These are phyloP conservation scores for Trichomonas tenax DNA, from an alignment of 208 protist species.

Conservation along the genomic window DNA sequence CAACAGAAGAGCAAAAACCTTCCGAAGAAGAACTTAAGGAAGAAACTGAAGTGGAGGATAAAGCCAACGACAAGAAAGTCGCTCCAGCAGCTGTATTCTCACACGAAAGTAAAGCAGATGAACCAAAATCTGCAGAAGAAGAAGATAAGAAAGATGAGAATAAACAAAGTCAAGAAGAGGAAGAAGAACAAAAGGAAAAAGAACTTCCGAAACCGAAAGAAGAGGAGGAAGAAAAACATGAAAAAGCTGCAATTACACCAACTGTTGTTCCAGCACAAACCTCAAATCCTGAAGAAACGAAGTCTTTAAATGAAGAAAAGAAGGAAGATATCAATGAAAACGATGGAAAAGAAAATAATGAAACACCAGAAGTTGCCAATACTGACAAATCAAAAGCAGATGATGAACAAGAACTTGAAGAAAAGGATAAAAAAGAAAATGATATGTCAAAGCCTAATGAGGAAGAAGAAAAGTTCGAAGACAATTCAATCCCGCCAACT, in stretches of 20 bases:
- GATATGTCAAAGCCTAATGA: too few relatives aligned
- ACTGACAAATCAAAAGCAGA: too few relatives aligned
- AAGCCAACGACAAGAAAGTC: too few relatives aligned
- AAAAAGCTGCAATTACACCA: too few relatives aligned
- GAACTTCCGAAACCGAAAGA: too few relatives aligned
- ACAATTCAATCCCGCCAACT: too few relatives aligned
- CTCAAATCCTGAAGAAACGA: neutral
- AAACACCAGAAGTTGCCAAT: neutral
- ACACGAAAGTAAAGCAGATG: neutral
- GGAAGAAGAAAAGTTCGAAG: too few relatives aligned
- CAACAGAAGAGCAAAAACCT: too few relatives aligned
- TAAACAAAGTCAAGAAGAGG: neutral
- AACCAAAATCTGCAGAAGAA: neutral
- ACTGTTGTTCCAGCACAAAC: neutral
- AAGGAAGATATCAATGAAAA: neutral
- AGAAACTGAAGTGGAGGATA: too few relatives aligned
- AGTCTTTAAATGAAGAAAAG: neutral
- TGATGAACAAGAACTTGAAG: neutral
- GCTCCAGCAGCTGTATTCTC: too few relatives aligned
- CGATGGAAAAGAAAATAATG: neutral
- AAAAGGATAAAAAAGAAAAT: neutral
- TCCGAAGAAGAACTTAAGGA: too few relatives aligned
- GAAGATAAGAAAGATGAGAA: neutral
- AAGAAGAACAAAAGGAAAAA: neutral
- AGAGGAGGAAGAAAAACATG: too few relatives aligned